Percentiles rank a stretch among this genome's conserved stretches.
These are phyloP conservation scores for Vigna angularis DNA, from an alignment of 306 rosid genomes.

Conservation along the genomic window DNA sequence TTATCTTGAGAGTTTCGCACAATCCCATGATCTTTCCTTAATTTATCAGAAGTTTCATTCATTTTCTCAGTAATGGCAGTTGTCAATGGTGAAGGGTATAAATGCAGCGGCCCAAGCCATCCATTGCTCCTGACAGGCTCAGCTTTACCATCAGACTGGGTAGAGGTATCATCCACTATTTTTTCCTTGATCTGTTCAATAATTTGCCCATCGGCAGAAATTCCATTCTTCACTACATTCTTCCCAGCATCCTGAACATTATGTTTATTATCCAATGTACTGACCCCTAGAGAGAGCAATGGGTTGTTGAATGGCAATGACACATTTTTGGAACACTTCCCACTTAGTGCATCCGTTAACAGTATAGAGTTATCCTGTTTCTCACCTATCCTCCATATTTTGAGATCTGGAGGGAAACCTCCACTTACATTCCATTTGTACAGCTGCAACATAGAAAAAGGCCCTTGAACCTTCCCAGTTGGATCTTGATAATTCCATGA, in stretches of 20 bases:
- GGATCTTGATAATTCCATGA: constrained; percentile 92
- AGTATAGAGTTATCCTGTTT: constrained; percentile 62
- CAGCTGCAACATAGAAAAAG: constrained; percentile 73
- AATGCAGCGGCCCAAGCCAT: constrained; percentile 58
- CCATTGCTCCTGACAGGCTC: constrained; percentile 61
- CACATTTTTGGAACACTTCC: constrained; percentile 52
- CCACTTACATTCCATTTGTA: constrained; percentile 75
- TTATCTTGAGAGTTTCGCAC: constrained; percentile 49
- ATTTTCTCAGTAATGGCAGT: constrained; percentile 50
- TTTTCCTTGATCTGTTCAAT: constrained; percentile 50
- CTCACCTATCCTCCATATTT: constrained; percentile 83
- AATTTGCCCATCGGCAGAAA: constrained; percentile 41
- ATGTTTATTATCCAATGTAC: constrained; percentile 48
- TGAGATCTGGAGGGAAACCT: constrained; percentile 73
- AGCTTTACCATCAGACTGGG: constrained; percentile 50
- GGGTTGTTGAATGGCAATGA: constrained; percentile 46
- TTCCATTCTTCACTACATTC: constrained; percentile 46
- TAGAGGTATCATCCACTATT: constrained; percentile 53
- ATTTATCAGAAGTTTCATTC: constrained; percentile 47
- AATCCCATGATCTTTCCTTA: constrained; percentile 50
- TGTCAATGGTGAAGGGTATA: constrained; percentile 51
- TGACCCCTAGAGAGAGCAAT: constrained; percentile 53
- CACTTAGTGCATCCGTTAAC: constrained; percentile 68
- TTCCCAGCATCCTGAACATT: constrained; percentile 50
- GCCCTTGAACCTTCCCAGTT: constrained; percentile 88